Conservation (phyloP, 192 early-diverging fungal species). For the Backusella circina region DNA sequence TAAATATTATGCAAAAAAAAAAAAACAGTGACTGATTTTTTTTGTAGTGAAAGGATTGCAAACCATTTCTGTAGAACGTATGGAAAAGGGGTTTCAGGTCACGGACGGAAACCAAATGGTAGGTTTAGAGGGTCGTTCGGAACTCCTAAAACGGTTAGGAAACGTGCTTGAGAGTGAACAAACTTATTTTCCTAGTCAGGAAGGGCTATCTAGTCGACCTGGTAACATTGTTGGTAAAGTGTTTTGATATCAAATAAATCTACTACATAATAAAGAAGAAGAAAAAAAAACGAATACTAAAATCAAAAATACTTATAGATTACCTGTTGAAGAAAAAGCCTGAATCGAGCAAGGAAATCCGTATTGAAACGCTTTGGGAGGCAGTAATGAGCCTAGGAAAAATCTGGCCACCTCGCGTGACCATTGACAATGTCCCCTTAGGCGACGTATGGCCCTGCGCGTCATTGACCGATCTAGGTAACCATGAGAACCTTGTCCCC, state of each 20-base stretch:
- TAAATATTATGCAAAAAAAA: not conserved
- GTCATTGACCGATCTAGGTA: constrained; percentile 43
- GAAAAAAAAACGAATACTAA: not conserved
- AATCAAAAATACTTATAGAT: constrained; percentile 1
- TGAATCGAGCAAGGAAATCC: constrained; percentile 36
- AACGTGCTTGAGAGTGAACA: constrained; percentile 44
- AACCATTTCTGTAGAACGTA: constrained; percentile 44
- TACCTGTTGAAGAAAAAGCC: constrained; percentile 3
- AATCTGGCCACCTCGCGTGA: constrained; percentile 85
- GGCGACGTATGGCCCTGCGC: constrained; percentile 91
- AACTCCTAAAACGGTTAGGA: constrained; percentile 66
- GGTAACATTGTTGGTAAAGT: constrained; percentile 75
- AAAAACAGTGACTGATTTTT: not conserved
- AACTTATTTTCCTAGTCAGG: constrained; percentile 54
- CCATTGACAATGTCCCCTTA: constrained; percentile 68
- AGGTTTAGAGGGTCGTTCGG: constrained; percentile 72
- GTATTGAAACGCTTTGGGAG: constrained; percentile 71
- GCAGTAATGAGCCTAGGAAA: constrained; percentile 74
- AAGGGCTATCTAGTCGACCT: constrained; percentile 56
- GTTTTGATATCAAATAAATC: no score
- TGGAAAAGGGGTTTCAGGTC: constrained; percentile 77
- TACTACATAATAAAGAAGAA: not conserved
- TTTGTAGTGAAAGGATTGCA: constrained; percentile 43
- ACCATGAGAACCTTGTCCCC: constrained; percentile 53
- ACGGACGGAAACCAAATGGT: constrained; percentile 72